Conservation (phyloP, 1,284 basidiomycete genomes). For the Somion occarium region DNA sequence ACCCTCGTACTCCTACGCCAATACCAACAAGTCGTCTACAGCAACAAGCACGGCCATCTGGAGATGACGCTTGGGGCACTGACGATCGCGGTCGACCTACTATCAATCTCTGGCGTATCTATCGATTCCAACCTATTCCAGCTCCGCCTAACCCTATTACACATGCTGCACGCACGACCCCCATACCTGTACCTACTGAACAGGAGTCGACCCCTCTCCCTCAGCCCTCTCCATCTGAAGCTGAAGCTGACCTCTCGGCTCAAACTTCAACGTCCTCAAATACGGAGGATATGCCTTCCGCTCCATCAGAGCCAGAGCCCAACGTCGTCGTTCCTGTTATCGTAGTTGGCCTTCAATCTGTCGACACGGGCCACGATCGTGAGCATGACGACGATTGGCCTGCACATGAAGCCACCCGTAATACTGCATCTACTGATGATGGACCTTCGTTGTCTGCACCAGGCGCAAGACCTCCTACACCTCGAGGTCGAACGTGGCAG, state of each 20-base stretch:
- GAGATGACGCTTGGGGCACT: neutral
- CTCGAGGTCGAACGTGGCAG: conserved; percentile 29
- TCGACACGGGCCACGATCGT: conserved; percentile 41
- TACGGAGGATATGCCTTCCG: conserved; percentile 2
- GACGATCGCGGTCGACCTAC: conserved; percentile 31
- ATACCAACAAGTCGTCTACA: conserved; percentile 9
- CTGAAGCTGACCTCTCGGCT: conserved; percentile 4
- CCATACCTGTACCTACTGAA: conserved; percentile 9
- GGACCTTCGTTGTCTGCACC: neutral
- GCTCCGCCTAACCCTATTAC: conserved; percentile 16
- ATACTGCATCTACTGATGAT: conserved; percentile 2
- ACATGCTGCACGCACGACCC: neutral
- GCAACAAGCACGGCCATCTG: neutral
- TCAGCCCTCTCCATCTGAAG: conserved; percentile 8
- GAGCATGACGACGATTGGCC: conserved; percentile 10
- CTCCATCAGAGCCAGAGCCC: conserved; percentile 7
- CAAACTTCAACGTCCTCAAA: conserved; percentile 3
- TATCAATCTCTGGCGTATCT: conserved; percentile 78
- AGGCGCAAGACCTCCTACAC: conserved; percentile 1
- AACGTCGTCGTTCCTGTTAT: conserved; percentile 72
- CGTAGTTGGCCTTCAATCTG: conserved; percentile 74
- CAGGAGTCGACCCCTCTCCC: conserved; percentile 7
- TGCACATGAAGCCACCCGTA: neutral
- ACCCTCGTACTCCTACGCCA: conserved; percentile 14
- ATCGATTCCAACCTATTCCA: conserved; percentile 68